A percentile compares a stretch with the other conserved stretches of the same genome.
Evolutionary conservation across 106 monocot genomes (phyloP).

Genomic region (Platanthera guangdongensis): DNA sequence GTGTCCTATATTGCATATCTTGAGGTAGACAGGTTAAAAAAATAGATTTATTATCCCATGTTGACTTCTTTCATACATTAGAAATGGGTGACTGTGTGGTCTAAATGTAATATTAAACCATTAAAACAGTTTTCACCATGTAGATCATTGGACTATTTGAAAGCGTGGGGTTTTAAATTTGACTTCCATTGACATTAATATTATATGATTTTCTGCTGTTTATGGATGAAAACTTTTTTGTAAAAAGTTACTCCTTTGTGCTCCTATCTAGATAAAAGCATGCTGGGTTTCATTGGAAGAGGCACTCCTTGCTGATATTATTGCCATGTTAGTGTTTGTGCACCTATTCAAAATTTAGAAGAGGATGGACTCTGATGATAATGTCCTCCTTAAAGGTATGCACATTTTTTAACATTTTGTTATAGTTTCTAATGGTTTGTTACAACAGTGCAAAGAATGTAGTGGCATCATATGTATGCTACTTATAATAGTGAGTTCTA

Average conservation of each 20-base stretch:
- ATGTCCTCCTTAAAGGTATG: not conserved
- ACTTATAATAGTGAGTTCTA: not conserved
- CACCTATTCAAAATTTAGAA: slow-evolving; percentile 1
- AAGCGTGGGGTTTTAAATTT: not conserved
- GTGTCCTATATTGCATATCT: too few relatives aligned
- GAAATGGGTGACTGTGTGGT: not conserved
- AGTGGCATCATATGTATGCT: not conserved
- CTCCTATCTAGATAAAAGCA: not conserved
- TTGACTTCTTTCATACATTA: not conserved
- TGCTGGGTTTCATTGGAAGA: not conserved
- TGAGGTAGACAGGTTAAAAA: not conserved
- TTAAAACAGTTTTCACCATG: not conserved
- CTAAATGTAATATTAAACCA: not conserved
- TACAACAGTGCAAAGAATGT: not conserved
- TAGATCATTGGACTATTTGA: not conserved
- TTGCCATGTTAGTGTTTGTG: not conserved
- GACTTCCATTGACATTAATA: not conserved
- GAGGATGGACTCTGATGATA: slow-evolving; percentile 8
- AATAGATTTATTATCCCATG: not conserved
- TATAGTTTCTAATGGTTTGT: not conserved
- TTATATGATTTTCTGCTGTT: not conserved
- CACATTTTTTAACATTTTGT: not conserved
- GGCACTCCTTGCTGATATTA: not conserved
- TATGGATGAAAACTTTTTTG: not conserved
- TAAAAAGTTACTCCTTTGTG: not conserved